Conservation (phyloP, 176 grass and related monocot species). For the Leersia perrieri region DNA sequence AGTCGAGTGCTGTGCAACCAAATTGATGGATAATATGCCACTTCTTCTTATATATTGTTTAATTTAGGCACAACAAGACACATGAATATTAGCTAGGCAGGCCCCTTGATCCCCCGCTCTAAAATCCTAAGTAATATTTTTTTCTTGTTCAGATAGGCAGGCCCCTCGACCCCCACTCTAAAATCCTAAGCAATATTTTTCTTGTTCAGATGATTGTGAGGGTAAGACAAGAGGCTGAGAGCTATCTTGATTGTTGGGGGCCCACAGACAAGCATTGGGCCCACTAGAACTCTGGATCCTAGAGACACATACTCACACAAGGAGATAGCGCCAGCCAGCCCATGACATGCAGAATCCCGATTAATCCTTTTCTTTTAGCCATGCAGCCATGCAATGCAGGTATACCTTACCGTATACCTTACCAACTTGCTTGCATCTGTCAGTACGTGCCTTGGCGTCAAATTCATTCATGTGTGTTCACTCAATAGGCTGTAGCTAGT, state of each 20-base stretch:
- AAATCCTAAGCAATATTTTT: neutral
- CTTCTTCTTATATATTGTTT: neutral
- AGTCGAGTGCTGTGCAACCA: neutral
- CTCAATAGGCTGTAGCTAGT: too few relatives aligned
- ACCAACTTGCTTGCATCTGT: too few relatives aligned
- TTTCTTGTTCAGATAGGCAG: neutral
- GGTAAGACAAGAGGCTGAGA: neutral
- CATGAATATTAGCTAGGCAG: neutral
- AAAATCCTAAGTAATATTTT: neutral
- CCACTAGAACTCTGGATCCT: neutral
- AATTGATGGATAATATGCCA: neutral
- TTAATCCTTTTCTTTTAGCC: neutral
- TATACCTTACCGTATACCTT: too few relatives aligned
- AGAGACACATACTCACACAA: constrained; percentile 28
- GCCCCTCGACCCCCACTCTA: neutral
- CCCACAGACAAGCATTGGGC: neutral
- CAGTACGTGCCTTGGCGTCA: too few relatives aligned
- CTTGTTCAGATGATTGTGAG: neutral
- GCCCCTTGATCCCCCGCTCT: neutral
- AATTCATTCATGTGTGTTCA: too few relatives aligned
- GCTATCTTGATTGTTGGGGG: neutral
- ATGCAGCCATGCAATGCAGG: neutral
- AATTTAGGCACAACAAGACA: neutral
- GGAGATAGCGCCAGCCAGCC: neutral
- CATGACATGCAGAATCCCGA: constrained; percentile 20